phyloP scores from a whole-genome alignment of 2,329 filamentous ascomycete species.

The Corniculantispora saksenae region DNA sequence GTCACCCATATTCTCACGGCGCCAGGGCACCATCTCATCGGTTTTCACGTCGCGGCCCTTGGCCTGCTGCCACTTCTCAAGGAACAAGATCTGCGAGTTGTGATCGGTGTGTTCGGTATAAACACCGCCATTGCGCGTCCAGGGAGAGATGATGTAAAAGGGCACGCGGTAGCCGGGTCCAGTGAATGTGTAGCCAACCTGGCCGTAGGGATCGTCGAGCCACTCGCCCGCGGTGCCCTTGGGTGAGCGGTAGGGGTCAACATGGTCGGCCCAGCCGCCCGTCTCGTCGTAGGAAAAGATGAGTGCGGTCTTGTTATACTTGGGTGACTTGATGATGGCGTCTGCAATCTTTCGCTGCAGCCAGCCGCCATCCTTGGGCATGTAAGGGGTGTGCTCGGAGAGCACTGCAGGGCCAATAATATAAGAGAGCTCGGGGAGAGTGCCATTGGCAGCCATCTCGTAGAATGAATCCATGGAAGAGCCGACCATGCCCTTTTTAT shows the following conservation, averaged over 20 bases:
- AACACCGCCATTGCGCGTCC: slow-evolving; percentile 54
- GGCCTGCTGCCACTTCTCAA: slow-evolving; percentile 48
- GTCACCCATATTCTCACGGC: slow-evolving; percentile 36
- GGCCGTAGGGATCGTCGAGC: slow-evolving; percentile 44
- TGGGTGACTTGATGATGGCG: slow-evolving; percentile 49
- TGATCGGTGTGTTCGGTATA: slow-evolving; percentile 57
- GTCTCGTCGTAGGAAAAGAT: slow-evolving; percentile 49
- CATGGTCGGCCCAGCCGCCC: slow-evolving; percentile 57
- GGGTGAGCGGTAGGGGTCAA: slow-evolving; percentile 52
- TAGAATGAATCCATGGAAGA: slow-evolving; percentile 53
- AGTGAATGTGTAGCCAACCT: slow-evolving; percentile 39
- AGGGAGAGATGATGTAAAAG: slow-evolving; percentile 57
- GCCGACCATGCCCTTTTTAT: slow-evolving; percentile 47
- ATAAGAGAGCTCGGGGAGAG: slow-evolving; percentile 52
- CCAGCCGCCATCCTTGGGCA: slow-evolving; percentile 56
- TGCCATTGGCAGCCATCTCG: slow-evolving; percentile 49
- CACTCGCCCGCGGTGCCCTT: slow-evolving; percentile 53
- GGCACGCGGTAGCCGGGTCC: slow-evolving; percentile 49
- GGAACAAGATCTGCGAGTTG: slow-evolving; percentile 55
- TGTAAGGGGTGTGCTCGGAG: slow-evolving; percentile 55
- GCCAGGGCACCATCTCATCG: slow-evolving; percentile 33
- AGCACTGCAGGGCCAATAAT: slow-evolving; percentile 53
- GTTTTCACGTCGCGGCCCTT: slow-evolving; percentile 41
- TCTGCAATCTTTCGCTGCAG: slow-evolving; percentile 54
- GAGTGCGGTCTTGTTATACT: slow-evolving; percentile 50